Conservation (phyloP, 176 grass and related monocot species). For the Avena sativa region DNA sequence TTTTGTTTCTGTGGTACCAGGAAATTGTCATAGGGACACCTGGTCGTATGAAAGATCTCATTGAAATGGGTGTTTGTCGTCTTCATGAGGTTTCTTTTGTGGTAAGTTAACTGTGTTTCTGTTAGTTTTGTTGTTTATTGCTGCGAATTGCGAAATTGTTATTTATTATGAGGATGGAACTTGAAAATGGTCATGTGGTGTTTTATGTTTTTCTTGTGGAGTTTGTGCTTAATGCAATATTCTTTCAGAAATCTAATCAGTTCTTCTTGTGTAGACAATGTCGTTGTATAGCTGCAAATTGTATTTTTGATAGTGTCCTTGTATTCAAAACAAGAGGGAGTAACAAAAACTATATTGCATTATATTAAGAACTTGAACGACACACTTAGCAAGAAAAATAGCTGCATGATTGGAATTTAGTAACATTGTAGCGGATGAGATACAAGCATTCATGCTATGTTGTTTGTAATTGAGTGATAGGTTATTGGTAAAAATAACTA, state of each 20-base stretch:
- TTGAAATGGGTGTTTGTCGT: constrained; percentile 84
- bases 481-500: constrained; percentile 11
- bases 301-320: no score
- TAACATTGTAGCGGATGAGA: background rate
- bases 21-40: constrained; percentile 96
- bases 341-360: background rate
- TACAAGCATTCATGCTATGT: background rate
- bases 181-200: background rate
- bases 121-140: constrained; percentile 9
- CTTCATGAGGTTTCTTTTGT: constrained; percentile 90
- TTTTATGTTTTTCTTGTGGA: constrained; percentile 10
- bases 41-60: constrained; percentile 97
- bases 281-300: no score
- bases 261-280: no score
- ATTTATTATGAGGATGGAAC: background rate
- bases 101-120: constrained; percentile 56
- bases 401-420: background rate
- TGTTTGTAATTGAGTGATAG: background rate
- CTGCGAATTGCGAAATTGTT: background rate
- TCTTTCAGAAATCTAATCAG: background rate
- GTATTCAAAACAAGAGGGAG: no score
- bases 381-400: constrained; percentile 21
- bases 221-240: constrained; percentile 19
- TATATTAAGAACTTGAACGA: constrained; percentile 14
- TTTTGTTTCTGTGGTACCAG: constrained; percentile 54